These are phyloP conservation scores for Davidsoniella virescens DNA, from an alignment of 2,329 filamentous ascomycete genomes.

Conservation along the genomic window DNA sequence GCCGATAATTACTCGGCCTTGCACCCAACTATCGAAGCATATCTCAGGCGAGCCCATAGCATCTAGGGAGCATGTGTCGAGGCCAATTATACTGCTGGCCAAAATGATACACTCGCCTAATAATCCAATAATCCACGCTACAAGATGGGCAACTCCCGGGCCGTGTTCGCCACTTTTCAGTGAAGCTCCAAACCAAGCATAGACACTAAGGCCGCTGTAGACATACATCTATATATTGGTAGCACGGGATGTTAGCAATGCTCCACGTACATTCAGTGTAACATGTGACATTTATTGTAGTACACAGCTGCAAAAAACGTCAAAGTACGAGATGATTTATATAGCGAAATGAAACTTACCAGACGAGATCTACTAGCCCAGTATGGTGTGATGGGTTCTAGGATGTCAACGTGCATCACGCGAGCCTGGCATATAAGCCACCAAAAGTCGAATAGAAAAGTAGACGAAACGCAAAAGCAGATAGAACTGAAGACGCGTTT, in stretches of 20 bases:
- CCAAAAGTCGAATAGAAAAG: conserved; percentile 7
- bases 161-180: conserved; percentile 23
- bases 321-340: neutral
- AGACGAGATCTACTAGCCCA: conserved; percentile 7
- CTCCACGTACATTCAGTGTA: no score
- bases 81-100: conserved; percentile 46
- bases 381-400: conserved; percentile 4
- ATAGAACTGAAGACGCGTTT: conserved; percentile 9
- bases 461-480: conserved; percentile 1
- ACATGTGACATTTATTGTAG: neutral
- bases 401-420: conserved; percentile 1
- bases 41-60: conserved; percentile 3
- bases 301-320: no score
- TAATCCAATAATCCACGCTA: conserved; percentile 63
- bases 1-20: conserved; percentile 37
- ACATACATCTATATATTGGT: conserved; percentile 6
- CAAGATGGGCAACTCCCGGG: conserved; percentile 63
- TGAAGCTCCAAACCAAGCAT: conserved; percentile 7
- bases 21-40: conserved; percentile 25
- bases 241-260: neutral
- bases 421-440: conserved; percentile 8
- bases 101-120: conserved; percentile 59
- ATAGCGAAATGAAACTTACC: conserved; percentile 2
- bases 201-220: conserved; percentile 7
- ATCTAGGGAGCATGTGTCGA: conserved; percentile 1